A percentile compares a stretch with the other conserved stretches of the same genome.
Conservation (phyloP, 306 rosid species). For the Corylus americana region DNA sequence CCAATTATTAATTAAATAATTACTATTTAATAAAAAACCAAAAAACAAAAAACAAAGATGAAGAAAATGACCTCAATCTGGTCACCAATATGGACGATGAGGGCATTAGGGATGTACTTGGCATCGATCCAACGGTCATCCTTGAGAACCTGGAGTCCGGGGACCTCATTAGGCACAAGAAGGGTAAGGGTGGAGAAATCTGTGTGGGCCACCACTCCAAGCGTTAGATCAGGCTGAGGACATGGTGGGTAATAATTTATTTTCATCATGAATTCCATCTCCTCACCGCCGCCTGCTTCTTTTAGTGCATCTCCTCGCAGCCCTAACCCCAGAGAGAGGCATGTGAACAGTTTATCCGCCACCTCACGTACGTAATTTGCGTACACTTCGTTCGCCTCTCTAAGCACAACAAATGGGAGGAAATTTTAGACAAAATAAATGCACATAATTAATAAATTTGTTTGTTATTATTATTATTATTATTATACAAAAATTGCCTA, state of each 20-base stretch:
- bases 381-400: conserved; percentile 44
- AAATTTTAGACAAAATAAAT: no score
- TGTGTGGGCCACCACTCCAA: conserved; percentile 31
- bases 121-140: conserved; percentile 36
- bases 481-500: no score
- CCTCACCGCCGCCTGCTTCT: conserved; percentile 43
- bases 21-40: no score
- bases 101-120: conserved; percentile 32
- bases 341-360: conserved; percentile 31
- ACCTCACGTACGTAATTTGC: conserved; percentile 27
- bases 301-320: conserved; percentile 31
- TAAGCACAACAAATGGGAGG: no score
- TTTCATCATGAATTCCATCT: conserved; percentile 28
- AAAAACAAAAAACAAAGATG: not conserved
- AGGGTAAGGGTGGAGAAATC: conserved; percentile 16
- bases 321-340: conserved; percentile 41
- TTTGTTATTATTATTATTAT: no score
- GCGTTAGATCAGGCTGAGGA: conserved; percentile 37
- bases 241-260: conserved; percentile 54
- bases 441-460: no score
- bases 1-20: no score
- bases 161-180: conserved; percentile 37
- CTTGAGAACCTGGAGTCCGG: conserved; percentile 37
- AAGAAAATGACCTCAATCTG: conserved; percentile 27
- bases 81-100: conserved; percentile 37